These are phyloP conservation scores for Xylaria castorea DNA, from an alignment of 495 filamentous ascomycete species.

Conservation along the genomic window DNA sequence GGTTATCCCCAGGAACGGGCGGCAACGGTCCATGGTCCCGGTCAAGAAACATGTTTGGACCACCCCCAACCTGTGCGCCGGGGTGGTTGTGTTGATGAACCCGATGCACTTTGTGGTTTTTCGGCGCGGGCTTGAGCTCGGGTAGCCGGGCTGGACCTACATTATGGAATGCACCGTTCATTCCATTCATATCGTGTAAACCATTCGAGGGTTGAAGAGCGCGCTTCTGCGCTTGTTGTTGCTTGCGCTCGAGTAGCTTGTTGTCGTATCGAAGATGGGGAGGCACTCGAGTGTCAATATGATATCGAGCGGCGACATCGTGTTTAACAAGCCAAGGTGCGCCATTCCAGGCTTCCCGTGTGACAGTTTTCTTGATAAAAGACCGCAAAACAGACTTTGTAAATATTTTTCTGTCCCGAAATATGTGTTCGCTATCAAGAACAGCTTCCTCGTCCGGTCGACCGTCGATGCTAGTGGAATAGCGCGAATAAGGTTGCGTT, in stretches of 20 bases:
- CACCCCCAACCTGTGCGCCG: constrained; percentile 46
- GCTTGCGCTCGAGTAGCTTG: constrained; percentile 79
- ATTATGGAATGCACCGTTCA: constrained; percentile 45
- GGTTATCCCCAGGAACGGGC: constrained; percentile 48
- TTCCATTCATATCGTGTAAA: constrained; percentile 49
- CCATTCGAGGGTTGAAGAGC: constrained; percentile 52
- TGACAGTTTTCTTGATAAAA: constrained; percentile 94
- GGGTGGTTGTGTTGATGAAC: constrained; percentile 38
- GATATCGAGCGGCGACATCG: constrained; percentile 80
- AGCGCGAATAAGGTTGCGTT: constrained; percentile 73
- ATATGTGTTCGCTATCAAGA: constrained; percentile 81
- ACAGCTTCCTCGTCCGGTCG: constrained; percentile 75
- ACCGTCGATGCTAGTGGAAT: constrained; percentile 77
- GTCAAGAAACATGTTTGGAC: constrained; percentile 46
- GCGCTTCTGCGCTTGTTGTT: constrained; percentile 70
- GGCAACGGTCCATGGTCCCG: constrained; percentile 47
- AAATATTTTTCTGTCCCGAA: constrained; percentile 88
- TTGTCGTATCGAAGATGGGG: constrained; percentile 80
- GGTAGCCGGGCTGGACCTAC: constrained; percentile 63
- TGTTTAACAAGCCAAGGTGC: constrained; percentile 96
- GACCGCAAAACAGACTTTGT: constrained; percentile 93
- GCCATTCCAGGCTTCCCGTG: constrained; percentile 88
- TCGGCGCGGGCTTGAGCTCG: constrained; percentile 81
- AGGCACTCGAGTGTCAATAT: constrained; percentile 84
- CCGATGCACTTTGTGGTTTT: constrained; percentile 73